Conservation (phyloP, 768 basidiomycete species). For the Naganishia randhawae region DNA sequence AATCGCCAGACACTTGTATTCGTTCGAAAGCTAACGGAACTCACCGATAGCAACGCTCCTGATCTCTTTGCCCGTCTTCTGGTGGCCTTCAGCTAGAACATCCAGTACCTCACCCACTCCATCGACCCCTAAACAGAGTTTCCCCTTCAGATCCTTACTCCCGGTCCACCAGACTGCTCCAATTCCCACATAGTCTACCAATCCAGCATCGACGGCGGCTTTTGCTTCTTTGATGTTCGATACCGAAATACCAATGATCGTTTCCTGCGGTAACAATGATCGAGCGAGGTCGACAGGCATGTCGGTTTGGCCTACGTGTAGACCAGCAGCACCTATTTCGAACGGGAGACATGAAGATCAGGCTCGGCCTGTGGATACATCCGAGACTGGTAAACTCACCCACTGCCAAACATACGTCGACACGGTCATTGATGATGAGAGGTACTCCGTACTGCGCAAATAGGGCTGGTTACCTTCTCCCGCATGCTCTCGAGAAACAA, state of each 20-base stretch:
- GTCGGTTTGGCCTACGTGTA: slow-evolving; percentile 86
- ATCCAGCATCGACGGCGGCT: slow-evolving; percentile 59
- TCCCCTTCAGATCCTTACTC: slow-evolving; percentile 66
- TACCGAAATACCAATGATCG: slow-evolving; percentile 78
- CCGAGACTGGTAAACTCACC: not conserved
- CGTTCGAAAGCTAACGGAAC: slow-evolving; percentile 30
- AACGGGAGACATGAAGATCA: not conserved
- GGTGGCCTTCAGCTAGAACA: slow-evolving; percentile 51
- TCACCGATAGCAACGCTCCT: slow-evolving; percentile 65
- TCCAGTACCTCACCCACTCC: slow-evolving; percentile 67
- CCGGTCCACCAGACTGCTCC: slow-evolving; percentile 77
- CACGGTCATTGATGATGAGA: slow-evolving; percentile 63
- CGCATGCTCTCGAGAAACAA: not conserved
- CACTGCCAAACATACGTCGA: slow-evolving; percentile 76
- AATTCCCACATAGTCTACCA: slow-evolving; percentile 81
- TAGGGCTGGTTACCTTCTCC: not conserved
- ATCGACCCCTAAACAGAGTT: slow-evolving; percentile 65
- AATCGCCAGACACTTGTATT: not conserved
- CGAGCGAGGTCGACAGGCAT: slow-evolving; percentile 69
- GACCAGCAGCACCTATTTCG: slow-evolving; percentile 57
- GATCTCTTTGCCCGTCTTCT: not conserved
- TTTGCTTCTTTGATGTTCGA: slow-evolving; percentile 64
- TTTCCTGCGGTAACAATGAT: slow-evolving; percentile 62
- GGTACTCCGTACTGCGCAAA: slow-evolving; percentile 63
- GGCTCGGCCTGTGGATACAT: not conserved